Base-by-base conservation (phyloP, 441 rosid species). In the Sinapis alba region DNA sequence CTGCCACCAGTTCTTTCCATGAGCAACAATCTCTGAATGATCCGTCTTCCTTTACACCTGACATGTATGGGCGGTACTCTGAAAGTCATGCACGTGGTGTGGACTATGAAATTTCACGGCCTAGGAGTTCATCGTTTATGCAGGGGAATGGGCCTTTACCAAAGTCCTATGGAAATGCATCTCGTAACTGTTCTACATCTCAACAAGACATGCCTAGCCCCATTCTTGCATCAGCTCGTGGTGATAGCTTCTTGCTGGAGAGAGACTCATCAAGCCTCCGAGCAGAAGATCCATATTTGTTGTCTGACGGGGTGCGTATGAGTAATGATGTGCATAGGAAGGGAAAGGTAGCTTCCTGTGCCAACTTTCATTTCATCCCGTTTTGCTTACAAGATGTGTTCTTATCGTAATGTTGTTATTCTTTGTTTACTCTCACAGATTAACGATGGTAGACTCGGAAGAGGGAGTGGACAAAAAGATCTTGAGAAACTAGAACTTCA, bases 401-500 rank as follows among this genome's bases (percentile, higher is more conserved):
- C 47, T 71, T 41, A 16, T 28, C 5, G 65, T 65, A n/a, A 75
- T 27, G 50, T 20, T 63, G 4, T 62, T 41, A 4, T 65, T 47
- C 62, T 54, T 41, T 69, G 65, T 34, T 68, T 60, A 27, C 63
- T 59, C 57, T 78, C 71, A 71, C 80, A 96, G 98, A 71, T 61
- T 58, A 97, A 92, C 61, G 98, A 92, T 83, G 83, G 79, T 67
- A 88, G 89, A 85, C 76, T 83, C 70, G 87, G 81, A 24, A 86
- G 86, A 87, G 98, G 90, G 80, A 88, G 79, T 87, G 87, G 83
- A 3, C 91, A 83, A 41, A 94, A 87, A 83, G 99, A 96, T 85
- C 84, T 83, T 69, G 98, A 94, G 86, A 92, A 84, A 82, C 84
- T 83, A 67, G 96, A 94, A 73, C 80, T 66, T 57, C 73, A 84